Base-by-base conservation (phyloP, 495 filamentous ascomycete species). In the Daldinia childiae region DNA sequence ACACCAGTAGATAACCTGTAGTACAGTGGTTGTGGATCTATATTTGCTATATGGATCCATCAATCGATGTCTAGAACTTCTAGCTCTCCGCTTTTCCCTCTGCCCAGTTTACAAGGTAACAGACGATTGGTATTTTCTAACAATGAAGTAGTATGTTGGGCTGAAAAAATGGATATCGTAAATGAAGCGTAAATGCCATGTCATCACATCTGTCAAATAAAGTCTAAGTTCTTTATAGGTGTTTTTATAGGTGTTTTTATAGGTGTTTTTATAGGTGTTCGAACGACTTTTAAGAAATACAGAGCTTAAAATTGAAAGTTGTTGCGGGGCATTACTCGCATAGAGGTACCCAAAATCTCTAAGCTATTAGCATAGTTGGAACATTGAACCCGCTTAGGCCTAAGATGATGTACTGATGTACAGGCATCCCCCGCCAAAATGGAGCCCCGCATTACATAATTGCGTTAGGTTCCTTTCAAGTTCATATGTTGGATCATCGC, bases 21-120 rank as follows among this genome's bases (percentile, higher is more conserved):
- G 64, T 30, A 72, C 62, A 27, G 36, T 32, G 56, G 63, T 19
- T 32, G 64, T 72, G 64, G 69, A 67, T 72, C 58, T 15, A 30
- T 30, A 1, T 55, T 5, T 27, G 14, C 34, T 55, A 30, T 59
- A 30, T 65, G 58, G 58, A 54, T 32, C 62, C 61, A 62, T 71
- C 68, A 62, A 45, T 48, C 7, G 0, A 29, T 55, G 58, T 52
- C 68, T 62, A 58, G 58, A 71, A 62, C 68, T 21, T 61, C 15
- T 32, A 57, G 34, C 50, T 30, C 50, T 54, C 50, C 50, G 50
- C 50, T 54, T 54, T 54, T 71, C 34, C 48, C 38, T 56, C 21
- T 67, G 55, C 58, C 24, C 43, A 27, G 39, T 48, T 56, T n/a
- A 56, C n/a, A 56, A 58, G 32, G 5, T 19, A 14, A 39, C 11